Evolutionary conservation across 2,329 filamentous ascomycete species (phyloP), one percentile per base, ranked within the genome.

Genomic region (Sporothrix dimorphospora): DNA sequence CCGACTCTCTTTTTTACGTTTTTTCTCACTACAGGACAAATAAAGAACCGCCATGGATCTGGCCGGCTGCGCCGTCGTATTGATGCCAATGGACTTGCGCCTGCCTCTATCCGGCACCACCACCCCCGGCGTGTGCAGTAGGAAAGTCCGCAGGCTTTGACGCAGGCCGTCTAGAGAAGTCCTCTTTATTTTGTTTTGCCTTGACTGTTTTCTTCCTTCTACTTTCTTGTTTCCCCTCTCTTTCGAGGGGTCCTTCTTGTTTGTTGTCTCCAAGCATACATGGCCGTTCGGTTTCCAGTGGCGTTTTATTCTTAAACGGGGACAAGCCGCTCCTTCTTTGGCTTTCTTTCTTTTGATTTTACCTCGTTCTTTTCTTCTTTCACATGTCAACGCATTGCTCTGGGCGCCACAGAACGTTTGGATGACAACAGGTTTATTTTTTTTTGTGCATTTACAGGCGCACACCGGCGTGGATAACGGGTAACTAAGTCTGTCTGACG

Each of bases 11-110:
- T 65, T 59, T 67, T 40, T n/a, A n/a, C n/a, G n/a, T 24, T 47
- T 19, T 38, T 45, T 68, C 51, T 45, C n/a, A 4, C 24, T 63
- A 34, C 51, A 75, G 74, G 74, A 16, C 74, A 75, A 72, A 71
- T 74, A n/a, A 74, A 71, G 66, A 51, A 61, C 30, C 73, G 71
- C 4, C 72, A 72, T 21, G 40, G 66, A 11, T 61, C 66, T 5
- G 65, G 69, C 12, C 38, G 66, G 42, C 55, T 75, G 27, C 74
- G 72, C 30, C 72, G 74, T 8, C 72, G 68, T 27, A 59, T 73
- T 27, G 72, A 75, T 30, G 30, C 61, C 38, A 61, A n/a, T n/a
- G 40, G 61, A 16, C 53, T 66, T 14, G 42, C 72, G 11, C 47
- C 72, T 9, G 42, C 71, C 11, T 70, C 69, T 12, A 40, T 71